phyloP scores from a whole-genome alignment of 2,329 filamentous ascomycete genomes.

The Alternaria conjuncta region DNA sequence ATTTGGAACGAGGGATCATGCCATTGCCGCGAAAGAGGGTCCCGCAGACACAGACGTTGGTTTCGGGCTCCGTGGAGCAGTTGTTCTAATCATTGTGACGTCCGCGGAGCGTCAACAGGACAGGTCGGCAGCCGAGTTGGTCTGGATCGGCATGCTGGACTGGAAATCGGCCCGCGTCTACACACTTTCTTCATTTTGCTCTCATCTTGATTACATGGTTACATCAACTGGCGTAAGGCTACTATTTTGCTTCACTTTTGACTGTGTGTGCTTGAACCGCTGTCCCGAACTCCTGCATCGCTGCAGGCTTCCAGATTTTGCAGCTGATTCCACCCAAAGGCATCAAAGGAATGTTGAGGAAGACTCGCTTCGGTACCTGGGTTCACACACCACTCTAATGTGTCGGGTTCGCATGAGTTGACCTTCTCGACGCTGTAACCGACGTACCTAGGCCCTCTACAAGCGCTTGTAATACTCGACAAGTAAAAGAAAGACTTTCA shows the following conservation, averaged over 20 bases:
- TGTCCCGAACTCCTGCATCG: neutral
- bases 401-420: neutral
- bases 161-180: neutral
- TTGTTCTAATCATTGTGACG: neutral
- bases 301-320: neutral
- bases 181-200: neutral
- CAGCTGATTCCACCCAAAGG: neutral
- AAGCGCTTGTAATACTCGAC: neutral
- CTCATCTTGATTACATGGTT: neutral
- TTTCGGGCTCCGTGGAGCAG: neutral
- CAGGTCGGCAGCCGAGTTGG: neutral
- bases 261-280: neutral
- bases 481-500: neutral
- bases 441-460: neutral
- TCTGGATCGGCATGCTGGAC: neutral
- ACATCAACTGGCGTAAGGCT: neutral
- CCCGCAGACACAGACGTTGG: neutral
- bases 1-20: neutral
- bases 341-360: neutral
- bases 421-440: neutral
- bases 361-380: neutral
- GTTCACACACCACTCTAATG: too few species aligned
- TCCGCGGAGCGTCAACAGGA: slow-evolving; percentile 2
- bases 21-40: neutral
- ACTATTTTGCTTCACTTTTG: neutral